phyloP scores from a whole-genome alignment of 2,329 filamentous ascomycete genomes.

The Colletotrichum karsti region DNA sequence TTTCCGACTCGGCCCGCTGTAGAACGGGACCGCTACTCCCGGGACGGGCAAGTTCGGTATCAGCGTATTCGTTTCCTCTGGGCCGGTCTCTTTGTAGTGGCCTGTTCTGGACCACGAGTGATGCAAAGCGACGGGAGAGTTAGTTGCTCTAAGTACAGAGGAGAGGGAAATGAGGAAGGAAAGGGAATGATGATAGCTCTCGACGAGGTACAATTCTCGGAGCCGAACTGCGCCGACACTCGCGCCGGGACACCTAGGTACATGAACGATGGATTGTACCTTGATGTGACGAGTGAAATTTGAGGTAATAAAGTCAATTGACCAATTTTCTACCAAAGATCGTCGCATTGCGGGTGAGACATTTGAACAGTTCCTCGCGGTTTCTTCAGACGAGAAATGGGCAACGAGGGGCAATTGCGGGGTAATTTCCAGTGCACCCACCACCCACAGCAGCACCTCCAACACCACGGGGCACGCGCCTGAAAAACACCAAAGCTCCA shows the following conservation, averaged over 20 bases:
- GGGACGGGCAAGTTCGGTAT: not conserved
- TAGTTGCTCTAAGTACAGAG: too few relatives aligned
- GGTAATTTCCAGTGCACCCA: conserved; percentile 6
- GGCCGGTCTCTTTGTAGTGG: not conserved
- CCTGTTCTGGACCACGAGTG: too few relatives aligned
- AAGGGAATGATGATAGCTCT: too few relatives aligned
- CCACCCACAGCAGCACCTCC: not conserved
- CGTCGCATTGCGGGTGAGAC: not conserved
- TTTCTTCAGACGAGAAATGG: not conserved
- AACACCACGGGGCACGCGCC: conserved; percentile 12
- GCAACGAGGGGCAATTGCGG: conserved; percentile 30
- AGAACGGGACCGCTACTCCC: not conserved
- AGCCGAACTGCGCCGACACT: too few relatives aligned
- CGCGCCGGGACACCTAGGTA: too few relatives aligned
- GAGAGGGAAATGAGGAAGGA: too few relatives aligned
- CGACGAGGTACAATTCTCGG: too few relatives aligned
- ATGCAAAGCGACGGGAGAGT: too few relatives aligned
- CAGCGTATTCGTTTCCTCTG: not conserved
- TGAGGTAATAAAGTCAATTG: not conserved
- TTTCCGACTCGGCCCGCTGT: conserved; percentile 15
- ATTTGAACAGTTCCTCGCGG: not conserved
- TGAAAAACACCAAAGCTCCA: conserved; percentile 27
- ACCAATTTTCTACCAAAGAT: not conserved
- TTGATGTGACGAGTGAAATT: too few relatives aligned
- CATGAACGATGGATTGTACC: too few relatives aligned